Conservation (phyloP, 2,329 filamentous ascomycete species). For the Colletotrichum sp. region DNA sequence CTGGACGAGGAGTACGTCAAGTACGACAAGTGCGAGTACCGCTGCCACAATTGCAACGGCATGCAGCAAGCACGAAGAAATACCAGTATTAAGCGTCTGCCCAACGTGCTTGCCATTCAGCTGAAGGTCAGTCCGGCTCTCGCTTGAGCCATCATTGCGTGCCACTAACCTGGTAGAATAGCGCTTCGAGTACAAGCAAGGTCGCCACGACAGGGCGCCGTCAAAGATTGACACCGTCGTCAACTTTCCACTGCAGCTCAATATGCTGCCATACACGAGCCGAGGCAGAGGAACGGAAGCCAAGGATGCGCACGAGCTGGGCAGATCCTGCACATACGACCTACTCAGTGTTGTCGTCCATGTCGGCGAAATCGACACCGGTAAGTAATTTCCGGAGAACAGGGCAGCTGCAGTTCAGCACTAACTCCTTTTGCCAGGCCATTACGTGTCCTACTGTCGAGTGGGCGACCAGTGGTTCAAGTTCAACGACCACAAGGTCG, state of each 20-base stretch:
- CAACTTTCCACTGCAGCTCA: conserved; percentile 83
- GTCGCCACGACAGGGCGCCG: conserved; percentile 68
- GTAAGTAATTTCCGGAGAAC: conserved; percentile 65
- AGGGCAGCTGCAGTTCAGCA: not conserved
- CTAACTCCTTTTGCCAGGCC: conserved; percentile 45
- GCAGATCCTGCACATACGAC: conserved; percentile 79
- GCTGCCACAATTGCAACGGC: conserved; percentile 79
- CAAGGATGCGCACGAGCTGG: conserved; percentile 59
- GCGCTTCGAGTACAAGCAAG: conserved; percentile 77
- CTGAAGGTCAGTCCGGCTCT: conserved; percentile 71
- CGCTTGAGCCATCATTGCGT: not conserved
- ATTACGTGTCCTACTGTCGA: conserved; percentile 88
- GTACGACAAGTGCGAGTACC: conserved; percentile 87
- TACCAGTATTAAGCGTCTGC: conserved; percentile 81
- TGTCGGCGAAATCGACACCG: conserved; percentile 89
- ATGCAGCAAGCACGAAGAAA: conserved; percentile 84
- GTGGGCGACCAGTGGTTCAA: conserved; percentile 92
- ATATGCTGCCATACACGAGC: conserved; percentile 90
- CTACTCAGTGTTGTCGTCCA: conserved; percentile 91
- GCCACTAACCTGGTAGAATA: conserved; percentile 29
- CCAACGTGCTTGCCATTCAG: conserved; percentile 90
- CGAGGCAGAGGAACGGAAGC: conserved; percentile 57
- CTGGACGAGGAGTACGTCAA: conserved; percentile 86
- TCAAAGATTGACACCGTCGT: conserved; percentile 90
- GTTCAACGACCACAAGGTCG: conserved; percentile 95